A percentile compares a stretch with the other conserved stretches of the same genome.
Evolutionary conservation across 2,329 filamentous ascomycete species (phyloP).

Genomic region (Calcarisporium arbuscula): DNA sequence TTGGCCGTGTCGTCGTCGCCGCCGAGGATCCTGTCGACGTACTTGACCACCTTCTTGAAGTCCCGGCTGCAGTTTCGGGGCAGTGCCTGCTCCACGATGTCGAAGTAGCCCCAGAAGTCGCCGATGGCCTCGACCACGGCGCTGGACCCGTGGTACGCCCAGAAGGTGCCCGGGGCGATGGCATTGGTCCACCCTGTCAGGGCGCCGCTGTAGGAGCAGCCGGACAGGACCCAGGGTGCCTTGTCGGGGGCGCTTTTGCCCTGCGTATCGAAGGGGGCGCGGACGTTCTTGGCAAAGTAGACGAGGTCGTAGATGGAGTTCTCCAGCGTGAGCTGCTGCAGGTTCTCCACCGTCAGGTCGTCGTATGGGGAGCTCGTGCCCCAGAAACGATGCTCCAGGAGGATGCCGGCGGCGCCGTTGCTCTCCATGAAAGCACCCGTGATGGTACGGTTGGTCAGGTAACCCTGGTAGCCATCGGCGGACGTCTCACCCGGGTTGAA

Average conservation of each 20-base stretch:
- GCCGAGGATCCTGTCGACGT: conserved; percentile 42
- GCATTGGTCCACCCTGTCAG: conserved; percentile 67
- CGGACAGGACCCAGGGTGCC: conserved; percentile 68
- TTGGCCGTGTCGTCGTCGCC: conserved; percentile 22
- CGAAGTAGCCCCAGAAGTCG: conserved; percentile 59
- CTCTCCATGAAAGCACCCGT: conserved; percentile 58
- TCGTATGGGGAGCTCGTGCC: conserved; percentile 62
- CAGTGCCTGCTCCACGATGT: conserved; percentile 35
- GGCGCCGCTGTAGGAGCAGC: conserved; percentile 73
- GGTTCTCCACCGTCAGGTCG: conserved; percentile 57
- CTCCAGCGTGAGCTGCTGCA: conserved; percentile 73
- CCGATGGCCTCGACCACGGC: conserved; percentile 69
- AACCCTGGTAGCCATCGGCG: conserved; percentile 51
- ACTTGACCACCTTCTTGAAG: conserved; percentile 46
- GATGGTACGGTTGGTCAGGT: conserved; percentile 66
- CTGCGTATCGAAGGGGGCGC: conserved; percentile 60
- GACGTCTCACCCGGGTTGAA: conserved; percentile 59
- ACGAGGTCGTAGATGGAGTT: conserved; percentile 70
- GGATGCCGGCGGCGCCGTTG: conserved; percentile 64
- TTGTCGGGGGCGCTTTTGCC: conserved; percentile 56
- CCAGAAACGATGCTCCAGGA: conserved; percentile 81
- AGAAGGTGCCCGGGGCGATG: conserved; percentile 69
- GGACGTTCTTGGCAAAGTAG: conserved; percentile 67
- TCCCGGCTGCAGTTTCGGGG: conserved; percentile 55
- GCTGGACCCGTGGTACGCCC: conserved; percentile 68